Evolutionary conservation across 192 early-diverging fungal genomes (phyloP).

Genomic region (Neocallimastix lanati): DNA sequence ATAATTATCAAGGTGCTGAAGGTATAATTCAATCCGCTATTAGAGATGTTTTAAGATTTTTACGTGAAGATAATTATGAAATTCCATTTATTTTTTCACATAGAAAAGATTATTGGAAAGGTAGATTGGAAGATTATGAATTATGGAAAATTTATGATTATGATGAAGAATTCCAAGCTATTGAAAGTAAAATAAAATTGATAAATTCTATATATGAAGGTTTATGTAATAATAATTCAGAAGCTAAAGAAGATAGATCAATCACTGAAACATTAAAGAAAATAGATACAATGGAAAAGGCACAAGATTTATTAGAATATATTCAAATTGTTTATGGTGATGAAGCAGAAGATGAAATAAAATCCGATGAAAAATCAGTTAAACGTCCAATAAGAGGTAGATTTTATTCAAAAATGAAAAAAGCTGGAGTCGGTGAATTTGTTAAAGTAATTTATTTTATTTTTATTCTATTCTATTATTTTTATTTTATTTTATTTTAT

Average conservation of each 20-base stretch:
- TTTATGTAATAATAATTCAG: neutral
- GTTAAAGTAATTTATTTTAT: too few species aligned
- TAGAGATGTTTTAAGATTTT: slow-evolving; percentile 40
- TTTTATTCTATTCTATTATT: too few species aligned
- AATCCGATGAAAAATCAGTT: slow-evolving; percentile 7
- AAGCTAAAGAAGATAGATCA: neutral
- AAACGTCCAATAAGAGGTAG: slow-evolving; percentile 18
- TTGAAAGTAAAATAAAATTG: neutral
- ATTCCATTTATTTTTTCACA: slow-evolving; percentile 81
- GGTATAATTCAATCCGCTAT: slow-evolving; percentile 8
- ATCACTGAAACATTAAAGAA: neutral
- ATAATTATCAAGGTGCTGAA: neutral
- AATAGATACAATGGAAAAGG: neutral
- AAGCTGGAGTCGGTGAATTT: slow-evolving; percentile 14
- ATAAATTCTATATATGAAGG: neutral
- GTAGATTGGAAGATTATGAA: slow-evolving; percentile 9
- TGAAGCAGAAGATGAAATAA: slow-evolving; percentile 5
- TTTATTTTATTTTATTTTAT: too few species aligned
- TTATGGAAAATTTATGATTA: slow-evolving; percentile 1
- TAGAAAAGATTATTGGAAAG: slow-evolving; percentile 58
- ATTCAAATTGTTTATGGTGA: neutral
- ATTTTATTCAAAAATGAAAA: slow-evolving; percentile 20
- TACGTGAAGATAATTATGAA: slow-evolving; percentile 55
- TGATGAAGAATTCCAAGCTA: slow-evolving; percentile 1
- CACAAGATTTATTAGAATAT: neutral